These are phyloP conservation scores for Venturia pyrina DNA, from an alignment of 2,329 filamentous ascomycete species.

Conservation along the genomic window DNA sequence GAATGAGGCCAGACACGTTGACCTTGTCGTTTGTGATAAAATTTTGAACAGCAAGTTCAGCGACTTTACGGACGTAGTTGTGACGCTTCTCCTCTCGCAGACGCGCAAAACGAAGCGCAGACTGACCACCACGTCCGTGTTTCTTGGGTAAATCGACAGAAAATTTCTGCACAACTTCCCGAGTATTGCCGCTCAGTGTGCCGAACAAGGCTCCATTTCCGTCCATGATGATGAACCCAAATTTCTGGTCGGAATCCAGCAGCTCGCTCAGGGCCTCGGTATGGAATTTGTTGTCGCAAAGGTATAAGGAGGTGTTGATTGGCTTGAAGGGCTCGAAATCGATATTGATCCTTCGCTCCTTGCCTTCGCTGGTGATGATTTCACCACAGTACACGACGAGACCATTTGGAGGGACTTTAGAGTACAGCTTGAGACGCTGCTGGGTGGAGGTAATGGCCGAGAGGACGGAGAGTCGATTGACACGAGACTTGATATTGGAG, in stretches of 20 bases:
- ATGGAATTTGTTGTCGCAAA: constrained; percentile 99
- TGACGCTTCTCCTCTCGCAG: constrained; percentile 98
- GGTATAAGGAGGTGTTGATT: constrained; percentile 98
- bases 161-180: constrained; percentile 96
- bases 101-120: constrained; percentile 97
- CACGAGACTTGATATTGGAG: constrained; percentile 98
- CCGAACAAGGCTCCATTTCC: constrained; percentile 97
- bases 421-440: constrained; percentile 97
- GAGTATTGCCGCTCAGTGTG: constrained; percentile 92
- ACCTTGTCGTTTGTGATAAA: constrained; percentile 98
- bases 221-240: constrained; percentile 99
- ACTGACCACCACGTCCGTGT: constrained; percentile 99
- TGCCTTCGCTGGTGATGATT: constrained; percentile 98
- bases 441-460: constrained; percentile 98
- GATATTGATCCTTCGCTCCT: constrained; percentile 99
- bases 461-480: constrained; percentile 95
- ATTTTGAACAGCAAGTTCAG: constrained; percentile 95
- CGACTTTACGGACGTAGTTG: constrained; percentile 99
- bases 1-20: constrained; percentile 89
- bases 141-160: constrained; percentile 98
- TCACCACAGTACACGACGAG: constrained; percentile 99
- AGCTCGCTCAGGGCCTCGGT: constrained; percentile 95
- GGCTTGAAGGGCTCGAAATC: constrained; percentile 99
- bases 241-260: constrained; percentile 97
- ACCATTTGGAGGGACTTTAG: constrained; percentile 95